Evolutionary conservation across 2,329 filamentous ascomycete species (phyloP).

Genomic region (Diaporthe citriasiana): DNA sequence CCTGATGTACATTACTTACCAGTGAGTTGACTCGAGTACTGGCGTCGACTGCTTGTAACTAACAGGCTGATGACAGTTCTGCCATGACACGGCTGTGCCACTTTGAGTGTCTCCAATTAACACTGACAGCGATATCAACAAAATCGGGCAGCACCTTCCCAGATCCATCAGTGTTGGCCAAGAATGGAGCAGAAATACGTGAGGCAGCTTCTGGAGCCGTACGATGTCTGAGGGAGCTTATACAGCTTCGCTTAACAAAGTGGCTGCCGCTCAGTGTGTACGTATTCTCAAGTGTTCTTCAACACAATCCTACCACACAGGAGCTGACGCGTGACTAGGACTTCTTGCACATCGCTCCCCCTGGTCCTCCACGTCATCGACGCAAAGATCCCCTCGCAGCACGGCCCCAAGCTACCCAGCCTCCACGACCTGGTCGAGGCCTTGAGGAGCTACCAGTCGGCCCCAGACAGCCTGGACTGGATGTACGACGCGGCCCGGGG

Average conservation of each 20-base stretch:
- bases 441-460: slow-evolving; percentile 61
- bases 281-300: slow-evolving; percentile 43
- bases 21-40: slow-evolving; percentile 54
- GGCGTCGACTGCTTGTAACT: not conserved
- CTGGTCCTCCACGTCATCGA: slow-evolving; percentile 55
- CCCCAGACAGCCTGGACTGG: slow-evolving; percentile 62
- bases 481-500: slow-evolving; percentile 60
- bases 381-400: slow-evolving; percentile 53
- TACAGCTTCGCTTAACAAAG: slow-evolving; percentile 59
- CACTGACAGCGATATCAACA: slow-evolving; percentile 54
- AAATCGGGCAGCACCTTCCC: slow-evolving; percentile 46
- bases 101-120: slow-evolving; percentile 60
- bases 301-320: too few species aligned
- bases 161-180: slow-evolving; percentile 53
- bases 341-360: slow-evolving; percentile 55
- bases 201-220: slow-evolving; percentile 60
- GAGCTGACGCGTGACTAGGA: slow-evolving; percentile 43
- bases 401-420: slow-evolving; percentile 58
- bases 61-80: slow-evolving; percentile 17
- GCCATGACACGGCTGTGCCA: slow-evolving; percentile 54
- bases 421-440: slow-evolving; percentile 61
- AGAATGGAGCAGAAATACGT: slow-evolving; percentile 59
- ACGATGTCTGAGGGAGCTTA: slow-evolving; percentile 61
- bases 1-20: slow-evolving; percentile 66
- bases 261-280: slow-evolving; percentile 64